Evolutionary conservation across 2,329 filamentous ascomycete genomes (phyloP).

Genomic region (Claviceps sp.): DNA sequence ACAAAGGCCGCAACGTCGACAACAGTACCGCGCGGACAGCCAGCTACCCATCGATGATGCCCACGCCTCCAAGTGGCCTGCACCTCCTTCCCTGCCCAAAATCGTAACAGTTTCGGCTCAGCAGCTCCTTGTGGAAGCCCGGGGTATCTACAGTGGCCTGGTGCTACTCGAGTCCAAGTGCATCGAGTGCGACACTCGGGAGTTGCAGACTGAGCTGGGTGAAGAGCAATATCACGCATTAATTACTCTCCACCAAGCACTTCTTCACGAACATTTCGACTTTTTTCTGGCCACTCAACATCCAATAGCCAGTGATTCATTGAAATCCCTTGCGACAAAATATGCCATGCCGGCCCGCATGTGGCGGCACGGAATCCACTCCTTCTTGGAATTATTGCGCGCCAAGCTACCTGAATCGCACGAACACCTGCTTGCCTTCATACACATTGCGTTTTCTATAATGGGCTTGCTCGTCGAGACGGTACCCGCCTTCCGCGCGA

Average conservation of each 20-base stretch:
- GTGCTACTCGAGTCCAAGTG: slow-evolving; percentile 82
- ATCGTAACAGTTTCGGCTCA: slow-evolving; percentile 51
- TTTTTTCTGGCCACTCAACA: slow-evolving; percentile 83
- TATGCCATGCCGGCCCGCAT: slow-evolving; percentile 88
- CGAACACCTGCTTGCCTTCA: slow-evolving; percentile 84
- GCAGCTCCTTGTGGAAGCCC: slow-evolving; percentile 68
- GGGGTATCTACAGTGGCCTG: slow-evolving; percentile 69
- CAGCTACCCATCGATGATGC: slow-evolving; percentile 3
- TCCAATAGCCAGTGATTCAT: slow-evolving; percentile 55
- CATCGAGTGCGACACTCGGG: slow-evolving; percentile 59
- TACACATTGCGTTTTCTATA: slow-evolving; percentile 82
- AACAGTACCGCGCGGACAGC: neutral
- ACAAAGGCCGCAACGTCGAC: neutral
- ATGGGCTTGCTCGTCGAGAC: slow-evolving; percentile 80
- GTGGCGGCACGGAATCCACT: slow-evolving; percentile 89
- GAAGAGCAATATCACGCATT: slow-evolving; percentile 73
- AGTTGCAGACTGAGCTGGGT: slow-evolving; percentile 26
- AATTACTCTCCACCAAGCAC: slow-evolving; percentile 66
- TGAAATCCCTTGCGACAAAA: slow-evolving; percentile 59
- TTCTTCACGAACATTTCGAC: slow-evolving; percentile 73
- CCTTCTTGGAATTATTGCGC: slow-evolving; percentile 64
- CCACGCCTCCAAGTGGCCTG: neutral
- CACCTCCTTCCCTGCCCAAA: neutral
- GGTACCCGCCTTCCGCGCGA: slow-evolving; percentile 68
- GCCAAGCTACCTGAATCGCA: slow-evolving; percentile 61